Evolutionary conservation across 2,329 filamentous ascomycete species (phyloP), one percentile per base, ranked within the genome.

Genomic region (Metarhizium rileyi): DNA sequence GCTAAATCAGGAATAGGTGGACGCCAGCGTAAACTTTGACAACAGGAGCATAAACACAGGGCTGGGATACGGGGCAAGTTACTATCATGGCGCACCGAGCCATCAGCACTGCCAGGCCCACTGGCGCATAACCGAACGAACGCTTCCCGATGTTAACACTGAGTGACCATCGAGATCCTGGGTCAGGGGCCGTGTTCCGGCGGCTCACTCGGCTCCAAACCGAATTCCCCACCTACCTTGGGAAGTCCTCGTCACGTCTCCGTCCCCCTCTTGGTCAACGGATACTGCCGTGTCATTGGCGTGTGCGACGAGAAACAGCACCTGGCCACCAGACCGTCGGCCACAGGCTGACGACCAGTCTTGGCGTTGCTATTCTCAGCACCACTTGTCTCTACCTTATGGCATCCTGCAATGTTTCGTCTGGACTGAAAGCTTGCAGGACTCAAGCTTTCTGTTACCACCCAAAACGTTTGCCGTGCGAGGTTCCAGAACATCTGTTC

Each of bases 151-250:
- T 36, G 18, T 23, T 23, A 26, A 43, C 41, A 46, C 10, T 33
- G 10, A 16, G 18, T 47, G 36, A 45, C 33, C 56, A 62, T 62
- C 55, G 55, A 63, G 58, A 64, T 46, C 26, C 50, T 52, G 33
- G 41, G 33, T 50, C 49, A 51, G 44, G 50, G 48, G 33, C 33
- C 46, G 28, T 49, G 51, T 51, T 48, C 54, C 58, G 63, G 65
- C 63, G 62, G 60, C 63, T 66, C 59, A 60, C 58, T 67, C 67
- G 67, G 67, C 64, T 67, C 59, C 57, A 65, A 61, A 59, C 64
- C 62, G 60, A 66, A 54, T 46, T 51, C 57, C 56, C 61, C 64
- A 65, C 63, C 56, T 30, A 22, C 44, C 41, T 20, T 33, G 30
- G 18, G 25, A n/a, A 30, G 38, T 3, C 44, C 56, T 64, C 62